Evolutionary conservation across 257 asterid genomes (phyloP), one percentile per base, ranked within the genome.

Genomic region (Phtheirospermum japonicum): DNA sequence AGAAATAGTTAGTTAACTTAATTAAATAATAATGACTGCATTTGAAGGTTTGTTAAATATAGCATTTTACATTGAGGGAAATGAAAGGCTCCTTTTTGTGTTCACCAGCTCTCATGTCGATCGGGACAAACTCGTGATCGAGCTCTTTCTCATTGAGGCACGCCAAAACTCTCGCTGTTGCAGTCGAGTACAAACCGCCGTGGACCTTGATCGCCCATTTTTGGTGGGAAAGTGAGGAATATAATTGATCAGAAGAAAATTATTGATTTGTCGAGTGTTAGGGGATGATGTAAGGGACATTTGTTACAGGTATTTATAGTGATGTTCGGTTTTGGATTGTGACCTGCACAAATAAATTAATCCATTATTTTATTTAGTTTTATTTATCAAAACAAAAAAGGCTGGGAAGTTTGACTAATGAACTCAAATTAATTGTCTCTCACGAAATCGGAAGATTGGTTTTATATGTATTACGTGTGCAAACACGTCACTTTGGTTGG

Each of bases 61-160:
- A n/a, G n/a, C n/a, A n/a, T n/a, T n/a, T 74, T 75, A 82, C 90
- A 55, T 77, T 77, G 64, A 84, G 72, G 34, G 81, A 46, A 10
- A 86, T 63, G 67, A 65, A 84, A 40, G 79, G 76, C 39, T 82
- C 82, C 34, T 64, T 78, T 66, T 84, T 82, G 80, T 86, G 89
- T 36, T 80, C 79, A 5, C 76, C 83, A 1, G 59, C 6, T 1
- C 12, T 9, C 79, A 86, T n/a, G 51, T 84, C 55, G 13, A 86
- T 72, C 0, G 17, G 61, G 13, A 78, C 77, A 14, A 73, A 62
- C 70, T 82, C 81, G 45, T 57, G 82, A 10, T 79, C 80, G 23
- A 79, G 63, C 30, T 64, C 85, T 53, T 77, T 82, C 65, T 86
- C 89, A 9, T 52, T 9, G 12, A 86, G 82, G 75, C 68, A 57